These are phyloP conservation scores for Chaetomium cochliodes DNA, from an alignment of 495 filamentous ascomycete species.

Conservation along the genomic window DNA sequence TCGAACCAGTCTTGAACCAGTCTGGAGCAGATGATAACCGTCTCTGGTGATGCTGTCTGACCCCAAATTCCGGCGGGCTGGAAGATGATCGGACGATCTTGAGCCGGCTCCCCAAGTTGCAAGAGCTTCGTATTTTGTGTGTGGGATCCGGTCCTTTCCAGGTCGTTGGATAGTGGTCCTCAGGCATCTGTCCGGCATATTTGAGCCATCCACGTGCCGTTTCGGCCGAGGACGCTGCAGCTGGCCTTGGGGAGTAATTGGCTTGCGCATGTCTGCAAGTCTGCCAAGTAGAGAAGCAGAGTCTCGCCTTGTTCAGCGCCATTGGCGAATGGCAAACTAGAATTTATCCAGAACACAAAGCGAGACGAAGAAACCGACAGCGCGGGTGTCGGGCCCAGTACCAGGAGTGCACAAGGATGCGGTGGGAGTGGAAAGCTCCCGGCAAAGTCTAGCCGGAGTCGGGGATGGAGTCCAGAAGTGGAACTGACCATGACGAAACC, in stretches of 20 bases:
- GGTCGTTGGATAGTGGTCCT: neutral
- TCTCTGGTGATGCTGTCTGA: neutral
- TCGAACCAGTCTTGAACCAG: neutral
- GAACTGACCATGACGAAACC: neutral
- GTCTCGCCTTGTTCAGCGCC: neutral
- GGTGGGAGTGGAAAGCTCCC: neutral
- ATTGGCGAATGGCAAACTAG: slow-evolving; percentile 19
- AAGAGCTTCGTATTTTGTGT: neutral
- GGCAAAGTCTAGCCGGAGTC: slow-evolving; percentile 16
- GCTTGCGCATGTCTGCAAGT: neutral
- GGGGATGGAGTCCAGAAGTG: slow-evolving; percentile 13
- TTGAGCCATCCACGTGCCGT: neutral
- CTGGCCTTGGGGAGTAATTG: neutral
- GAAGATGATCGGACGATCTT: neutral
- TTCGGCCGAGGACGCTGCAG: neutral
- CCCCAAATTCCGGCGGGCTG: neutral
- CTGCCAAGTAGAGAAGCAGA: neutral
- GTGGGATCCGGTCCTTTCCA: neutral
- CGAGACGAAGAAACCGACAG: slow-evolving; percentile 12
- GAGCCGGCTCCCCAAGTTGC: neutral
- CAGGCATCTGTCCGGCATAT: neutral
- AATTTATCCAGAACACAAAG: neutral
- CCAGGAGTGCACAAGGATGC: neutral
- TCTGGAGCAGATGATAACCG: neutral
- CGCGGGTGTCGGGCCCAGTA: neutral